phyloP scores from a whole-genome alignment of 768 basidiomycete species.

The Lactarius hengduanensis region DNA sequence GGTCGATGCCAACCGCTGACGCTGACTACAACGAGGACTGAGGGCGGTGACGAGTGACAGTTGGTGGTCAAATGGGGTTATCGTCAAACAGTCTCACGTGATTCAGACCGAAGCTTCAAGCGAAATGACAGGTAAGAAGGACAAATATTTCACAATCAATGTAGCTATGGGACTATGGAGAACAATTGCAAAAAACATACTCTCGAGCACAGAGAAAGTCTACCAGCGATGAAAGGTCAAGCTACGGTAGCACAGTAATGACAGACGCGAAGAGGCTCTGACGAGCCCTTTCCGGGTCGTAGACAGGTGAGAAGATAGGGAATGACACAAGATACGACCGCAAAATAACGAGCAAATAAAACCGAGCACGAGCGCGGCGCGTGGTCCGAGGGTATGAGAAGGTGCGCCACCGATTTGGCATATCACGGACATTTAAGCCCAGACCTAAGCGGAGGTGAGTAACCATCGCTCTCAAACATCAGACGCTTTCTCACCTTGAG shows the following conservation, averaged over 20 bases:
- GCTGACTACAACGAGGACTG: neutral
- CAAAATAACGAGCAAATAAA: constrained; percentile 33
- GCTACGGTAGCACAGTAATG: constrained; percentile 50
- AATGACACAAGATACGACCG: constrained; percentile 49
- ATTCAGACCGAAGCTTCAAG: constrained; percentile 4
- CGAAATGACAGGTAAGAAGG: neutral
- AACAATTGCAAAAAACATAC: constrained; percentile 33
- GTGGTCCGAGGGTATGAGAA: constrained; percentile 25
- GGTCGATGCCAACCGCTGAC: neutral
- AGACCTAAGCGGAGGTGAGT: constrained; percentile 52
- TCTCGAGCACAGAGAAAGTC: constrained; percentile 32
- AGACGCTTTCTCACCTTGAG: constrained; percentile 64
- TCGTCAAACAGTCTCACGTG: constrained; percentile 16
- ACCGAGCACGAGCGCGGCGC: constrained; percentile 17
- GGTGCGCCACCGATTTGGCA: constrained; percentile 16
- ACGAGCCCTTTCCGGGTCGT: constrained; percentile 34
- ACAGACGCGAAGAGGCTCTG: constrained; percentile 58
- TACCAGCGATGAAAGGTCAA: constrained; percentile 35
- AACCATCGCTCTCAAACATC: constrained; percentile 14
- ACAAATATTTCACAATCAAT: constrained; percentile 2
- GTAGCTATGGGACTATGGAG: constrained; percentile 28
- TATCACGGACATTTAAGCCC: constrained; percentile 57
- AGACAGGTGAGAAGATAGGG: constrained; percentile 48
- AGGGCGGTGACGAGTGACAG: neutral
- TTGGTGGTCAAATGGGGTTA: neutral